Evolutionary conservation across 2,329 filamentous ascomycete species (phyloP).

Genomic region (Chlorencoelia australis): DNA sequence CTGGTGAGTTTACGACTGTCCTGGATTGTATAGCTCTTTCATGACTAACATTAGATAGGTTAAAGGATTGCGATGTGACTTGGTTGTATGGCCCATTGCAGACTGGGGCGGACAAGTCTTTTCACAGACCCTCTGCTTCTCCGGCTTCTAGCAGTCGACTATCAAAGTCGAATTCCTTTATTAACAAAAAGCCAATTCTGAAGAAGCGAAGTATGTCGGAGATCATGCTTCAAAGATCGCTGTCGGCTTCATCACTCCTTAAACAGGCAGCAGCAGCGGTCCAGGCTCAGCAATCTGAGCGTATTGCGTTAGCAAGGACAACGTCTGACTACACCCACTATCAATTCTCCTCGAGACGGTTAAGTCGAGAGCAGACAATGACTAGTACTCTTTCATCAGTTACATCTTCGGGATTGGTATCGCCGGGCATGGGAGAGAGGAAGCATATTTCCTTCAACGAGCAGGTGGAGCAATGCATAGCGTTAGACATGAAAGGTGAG

Average conservation of each 20-base stretch:
- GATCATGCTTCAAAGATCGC: slow-evolving; percentile 76
- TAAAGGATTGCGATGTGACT: slow-evolving; percentile 31
- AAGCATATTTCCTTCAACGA: slow-evolving; percentile 96
- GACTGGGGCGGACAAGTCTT: slow-evolving; percentile 49
- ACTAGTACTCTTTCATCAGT: slow-evolving; percentile 54
- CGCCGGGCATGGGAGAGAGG: slow-evolving; percentile 57
- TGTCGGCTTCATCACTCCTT: slow-evolving; percentile 76
- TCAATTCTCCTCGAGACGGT: slow-evolving; percentile 38
- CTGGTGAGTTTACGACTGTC: slow-evolving; percentile 45
- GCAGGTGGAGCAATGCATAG: slow-evolving; percentile 91
- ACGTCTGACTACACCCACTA: slow-evolving; percentile 60
- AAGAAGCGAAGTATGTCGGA: slow-evolving; percentile 95
- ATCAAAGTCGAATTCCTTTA: slow-evolving; percentile 47
- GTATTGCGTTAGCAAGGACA: slow-evolving; percentile 2
- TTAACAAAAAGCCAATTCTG: slow-evolving; percentile 60
- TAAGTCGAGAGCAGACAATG: slow-evolving; percentile 3
- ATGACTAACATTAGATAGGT: slow-evolving; percentile 34
- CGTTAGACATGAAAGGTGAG: slow-evolving; percentile 77
- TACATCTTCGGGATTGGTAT: slow-evolving; percentile 57
- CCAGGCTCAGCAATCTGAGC: slow-evolving; percentile 9
- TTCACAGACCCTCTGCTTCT: slow-evolving; percentile 30
- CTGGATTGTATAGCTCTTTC: neutral
- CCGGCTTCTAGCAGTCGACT: slow-evolving; percentile 39
- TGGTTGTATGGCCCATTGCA: slow-evolving; percentile 71
- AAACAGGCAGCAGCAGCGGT: slow-evolving; percentile 45